Evolutionary conservation across 805 yeast genomes (phyloP).

Genomic region (Naumovozyma dairenensis): DNA sequence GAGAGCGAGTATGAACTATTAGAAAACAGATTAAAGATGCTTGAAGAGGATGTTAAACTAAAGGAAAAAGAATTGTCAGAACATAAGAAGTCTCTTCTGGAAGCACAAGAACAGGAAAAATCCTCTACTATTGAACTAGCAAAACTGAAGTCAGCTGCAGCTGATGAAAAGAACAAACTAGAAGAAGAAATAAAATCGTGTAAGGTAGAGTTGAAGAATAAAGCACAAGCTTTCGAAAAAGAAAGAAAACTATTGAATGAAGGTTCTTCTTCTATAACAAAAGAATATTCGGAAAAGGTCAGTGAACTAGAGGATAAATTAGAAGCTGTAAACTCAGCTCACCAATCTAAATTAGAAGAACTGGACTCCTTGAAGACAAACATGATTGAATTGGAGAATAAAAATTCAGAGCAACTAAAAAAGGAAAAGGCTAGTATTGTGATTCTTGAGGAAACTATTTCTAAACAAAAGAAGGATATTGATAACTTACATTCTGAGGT

Average conservation of each 20-base stretch:
- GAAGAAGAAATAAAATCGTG: conserved; percentile 2
- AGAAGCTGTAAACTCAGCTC: background rate
- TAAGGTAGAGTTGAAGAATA: conserved; percentile 29
- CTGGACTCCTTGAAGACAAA: conserved; percentile 2
- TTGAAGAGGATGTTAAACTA: conserved; percentile 1
- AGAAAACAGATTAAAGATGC: conserved; percentile 3
- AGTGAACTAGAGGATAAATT: conserved; percentile 6
- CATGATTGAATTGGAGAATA: conserved; percentile 1
- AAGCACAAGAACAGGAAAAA: background rate
- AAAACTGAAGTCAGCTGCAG: background rate
- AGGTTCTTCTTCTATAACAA: conserved; percentile 39
- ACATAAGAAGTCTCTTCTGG: background rate
- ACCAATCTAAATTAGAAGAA: conserved; percentile 1
- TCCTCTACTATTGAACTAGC: background rate
- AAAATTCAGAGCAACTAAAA: background rate
- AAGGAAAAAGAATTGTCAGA: background rate
- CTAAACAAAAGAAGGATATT: too few relatives aligned
- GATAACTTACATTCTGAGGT: too few relatives aligned
- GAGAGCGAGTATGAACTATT: conserved; percentile 1
- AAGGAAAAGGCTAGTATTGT: too few relatives aligned
- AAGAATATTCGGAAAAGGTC: conserved; percentile 34
- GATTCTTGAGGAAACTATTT: too few relatives aligned
- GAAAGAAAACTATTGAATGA: conserved; percentile 40
- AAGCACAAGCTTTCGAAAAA: conserved; percentile 37
- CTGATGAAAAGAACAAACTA: background rate